Evolutionary conservation across 2,329 filamentous ascomycete species (phyloP).

Genomic region (Aspergillus udagawae): DNA sequence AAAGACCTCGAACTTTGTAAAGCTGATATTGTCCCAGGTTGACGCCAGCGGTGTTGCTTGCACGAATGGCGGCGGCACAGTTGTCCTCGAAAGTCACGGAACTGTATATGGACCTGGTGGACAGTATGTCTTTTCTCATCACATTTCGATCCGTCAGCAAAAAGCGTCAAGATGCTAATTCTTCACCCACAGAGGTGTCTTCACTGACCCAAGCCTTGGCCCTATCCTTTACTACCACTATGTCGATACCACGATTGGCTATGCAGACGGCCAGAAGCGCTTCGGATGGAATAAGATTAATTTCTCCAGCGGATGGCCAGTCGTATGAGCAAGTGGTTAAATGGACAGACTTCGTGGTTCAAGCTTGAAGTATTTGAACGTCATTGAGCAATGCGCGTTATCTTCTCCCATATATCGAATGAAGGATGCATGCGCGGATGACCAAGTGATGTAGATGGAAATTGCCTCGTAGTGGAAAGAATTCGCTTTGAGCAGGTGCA

Average conservation of each 20-base stretch:
- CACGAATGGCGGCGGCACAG: constrained; percentile 55
- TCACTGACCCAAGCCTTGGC: constrained; percentile 32
- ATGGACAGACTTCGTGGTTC: background rate
- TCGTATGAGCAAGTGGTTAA: constrained; percentile 18
- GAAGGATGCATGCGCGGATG: background rate
- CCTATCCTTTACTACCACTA: constrained; percentile 60
- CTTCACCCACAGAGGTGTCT: constrained; percentile 18
- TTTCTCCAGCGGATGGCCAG: constrained; percentile 41
- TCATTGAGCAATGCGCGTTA: background rate
- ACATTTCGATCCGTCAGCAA: background rate
- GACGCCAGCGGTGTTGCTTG: constrained; percentile 55
- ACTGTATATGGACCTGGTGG: constrained; percentile 63
- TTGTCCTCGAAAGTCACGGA: constrained; percentile 57
- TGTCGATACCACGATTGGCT: constrained; percentile 49
- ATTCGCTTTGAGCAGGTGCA: no score
- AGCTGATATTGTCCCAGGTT: constrained; percentile 21
- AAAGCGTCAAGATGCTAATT: background rate
- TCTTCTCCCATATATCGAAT: background rate
- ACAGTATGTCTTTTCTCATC: constrained; percentile 47
- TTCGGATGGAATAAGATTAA: constrained; percentile 43
- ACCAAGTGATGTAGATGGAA: background rate
- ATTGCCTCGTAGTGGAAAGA: background rate
- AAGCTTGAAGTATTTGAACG: background rate
- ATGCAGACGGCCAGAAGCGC: constrained; percentile 41
- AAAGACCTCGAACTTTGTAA: background rate